Percentiles rank a stretch among this genome's conserved stretches.
phyloP scores from a whole-genome alignment of 305 asterid species.

The Fraxinus sp. region DNA sequence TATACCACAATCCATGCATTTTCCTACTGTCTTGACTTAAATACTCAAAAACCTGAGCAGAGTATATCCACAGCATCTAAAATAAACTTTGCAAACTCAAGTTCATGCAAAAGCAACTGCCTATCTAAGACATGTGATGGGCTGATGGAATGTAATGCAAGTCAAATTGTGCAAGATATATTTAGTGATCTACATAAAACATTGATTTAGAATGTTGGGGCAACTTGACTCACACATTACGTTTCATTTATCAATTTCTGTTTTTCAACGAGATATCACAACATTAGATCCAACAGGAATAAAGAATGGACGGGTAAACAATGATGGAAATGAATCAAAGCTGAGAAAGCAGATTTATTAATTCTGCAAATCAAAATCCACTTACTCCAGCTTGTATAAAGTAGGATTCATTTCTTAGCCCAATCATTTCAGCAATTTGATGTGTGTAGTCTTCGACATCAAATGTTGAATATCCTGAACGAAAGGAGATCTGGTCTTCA shows the following conservation, averaged over 20 bases:
- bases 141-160: neutral
- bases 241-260: neutral
- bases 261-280: neutral
- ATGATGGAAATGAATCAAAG: neutral
- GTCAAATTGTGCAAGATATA: neutral
- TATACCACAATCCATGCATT: neutral
- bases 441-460: constrained; percentile 97
- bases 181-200: neutral
- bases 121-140: neutral
- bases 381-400: constrained; percentile 88
- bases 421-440: constrained; percentile 97
- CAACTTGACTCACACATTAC: neutral
- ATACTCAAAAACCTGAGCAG: neutral
- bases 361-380: constrained; percentile 14
- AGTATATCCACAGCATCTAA: neutral
- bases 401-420: constrained; percentile 80
- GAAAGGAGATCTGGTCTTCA: constrained; percentile 94
- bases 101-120: neutral
- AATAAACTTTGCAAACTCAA: neutral
- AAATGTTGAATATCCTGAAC: constrained; percentile 77
- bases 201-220: neutral
- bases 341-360: constrained; percentile 9
- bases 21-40: neutral
- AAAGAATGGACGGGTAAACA: neutral
- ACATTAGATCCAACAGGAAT: neutral